Conservation (phyloP, 2,329 filamentous ascomycete species). For the Paecilomyces sp. region DNA sequence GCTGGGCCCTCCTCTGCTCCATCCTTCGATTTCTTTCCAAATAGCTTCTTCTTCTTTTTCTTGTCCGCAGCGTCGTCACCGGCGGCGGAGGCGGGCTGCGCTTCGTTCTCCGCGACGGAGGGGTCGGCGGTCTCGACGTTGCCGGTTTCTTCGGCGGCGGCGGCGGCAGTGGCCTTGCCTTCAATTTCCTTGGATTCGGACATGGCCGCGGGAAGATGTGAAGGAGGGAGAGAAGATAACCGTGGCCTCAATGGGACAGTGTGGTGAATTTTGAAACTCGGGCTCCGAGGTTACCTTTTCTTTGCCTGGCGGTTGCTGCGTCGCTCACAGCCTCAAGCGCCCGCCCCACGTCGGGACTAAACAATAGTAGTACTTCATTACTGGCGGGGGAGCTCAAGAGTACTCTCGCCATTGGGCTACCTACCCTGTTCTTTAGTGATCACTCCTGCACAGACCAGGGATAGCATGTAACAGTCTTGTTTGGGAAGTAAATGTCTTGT, state of each 20-base stretch:
- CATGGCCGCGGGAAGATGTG: constrained; percentile 17
- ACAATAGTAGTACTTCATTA: background rate
- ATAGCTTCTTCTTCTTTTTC: constrained; percentile 8
- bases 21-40: constrained; percentile 17
- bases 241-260: constrained; percentile 1
- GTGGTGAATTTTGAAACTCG: background rate
- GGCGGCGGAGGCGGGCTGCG: constrained; percentile 19
- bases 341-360: background rate
- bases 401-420: background rate
- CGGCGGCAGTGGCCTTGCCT: constrained; percentile 21
- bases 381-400: background rate
- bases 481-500: background rate
- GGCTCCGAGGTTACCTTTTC: background rate
- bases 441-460: background rate
- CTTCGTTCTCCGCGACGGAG: constrained; percentile 35
- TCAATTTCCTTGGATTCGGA: constrained; percentile 26
- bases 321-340: background rate
- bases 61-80: constrained; percentile 1
- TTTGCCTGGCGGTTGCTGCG: background rate
- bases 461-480: background rate
- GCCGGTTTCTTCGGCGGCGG: constrained; percentile 3
- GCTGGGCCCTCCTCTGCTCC: constrained; percentile 13
- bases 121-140: constrained; percentile 12
- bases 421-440: background rate
- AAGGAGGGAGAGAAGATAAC: constrained; percentile 5